phyloP scores from a whole-genome alignment of 495 filamentous ascomycete genomes.

The Penicillium roqueforti region DNA sequence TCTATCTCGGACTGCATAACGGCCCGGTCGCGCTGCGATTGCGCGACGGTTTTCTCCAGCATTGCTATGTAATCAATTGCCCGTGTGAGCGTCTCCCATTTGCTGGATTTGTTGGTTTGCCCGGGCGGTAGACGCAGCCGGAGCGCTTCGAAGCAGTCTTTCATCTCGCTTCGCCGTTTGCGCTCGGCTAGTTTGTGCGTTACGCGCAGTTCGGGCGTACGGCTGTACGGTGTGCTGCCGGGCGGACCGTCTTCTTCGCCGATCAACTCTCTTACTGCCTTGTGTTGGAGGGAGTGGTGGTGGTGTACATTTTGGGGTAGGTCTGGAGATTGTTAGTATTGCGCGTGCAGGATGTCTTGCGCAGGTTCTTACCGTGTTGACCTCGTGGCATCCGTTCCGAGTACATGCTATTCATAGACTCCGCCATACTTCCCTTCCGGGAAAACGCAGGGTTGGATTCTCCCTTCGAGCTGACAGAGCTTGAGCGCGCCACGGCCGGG shows the following conservation, averaged over 20 bases:
- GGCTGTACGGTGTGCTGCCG: constrained; percentile 75
- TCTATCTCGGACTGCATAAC: constrained; percentile 51
- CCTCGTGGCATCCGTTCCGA: constrained; percentile 69
- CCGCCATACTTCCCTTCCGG: constrained; percentile 66
- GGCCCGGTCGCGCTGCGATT: constrained; percentile 43
- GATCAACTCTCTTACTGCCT: constrained; percentile 62
- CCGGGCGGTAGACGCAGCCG: constrained; percentile 78
- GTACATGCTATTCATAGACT: constrained; percentile 71
- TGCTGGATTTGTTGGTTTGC: constrained; percentile 89
- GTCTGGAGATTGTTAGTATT: constrained; percentile 29
- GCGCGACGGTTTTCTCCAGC: constrained; percentile 33
- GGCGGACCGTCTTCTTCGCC: constrained; percentile 52
- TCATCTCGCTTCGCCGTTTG: constrained; percentile 97
- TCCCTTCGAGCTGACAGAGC: constrained; percentile 54
- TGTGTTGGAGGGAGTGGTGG: constrained; percentile 74
- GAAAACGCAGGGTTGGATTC: constrained; percentile 47
- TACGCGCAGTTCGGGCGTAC: constrained; percentile 90
- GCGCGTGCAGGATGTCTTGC: neutral
- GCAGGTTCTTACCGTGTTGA: constrained; percentile 51
- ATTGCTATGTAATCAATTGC: constrained; percentile 44
- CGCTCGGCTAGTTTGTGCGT: constrained; percentile 96
- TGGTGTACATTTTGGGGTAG: constrained; percentile 58
- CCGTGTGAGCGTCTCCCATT: constrained; percentile 93
- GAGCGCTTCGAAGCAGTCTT: constrained; percentile 87
- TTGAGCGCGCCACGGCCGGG: constrained; percentile 58